Conservation (phyloP, 2,329 filamentous ascomycete species). For the Pyricularia pennisetigena region DNA sequence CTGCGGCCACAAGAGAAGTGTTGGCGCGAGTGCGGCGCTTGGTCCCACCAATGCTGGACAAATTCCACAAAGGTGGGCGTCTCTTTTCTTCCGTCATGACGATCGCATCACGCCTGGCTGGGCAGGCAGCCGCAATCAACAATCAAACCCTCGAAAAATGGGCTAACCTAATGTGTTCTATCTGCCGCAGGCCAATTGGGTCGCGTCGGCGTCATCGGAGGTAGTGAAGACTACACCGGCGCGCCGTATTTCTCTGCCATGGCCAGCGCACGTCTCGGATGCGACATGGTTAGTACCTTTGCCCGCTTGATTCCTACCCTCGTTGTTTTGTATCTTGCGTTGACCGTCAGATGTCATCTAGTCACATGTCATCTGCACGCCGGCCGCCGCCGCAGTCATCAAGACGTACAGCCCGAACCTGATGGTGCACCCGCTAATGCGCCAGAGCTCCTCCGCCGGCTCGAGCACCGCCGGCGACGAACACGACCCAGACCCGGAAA, state of each 20-base stretch:
- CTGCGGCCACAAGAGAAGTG: conserved; percentile 61
- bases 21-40: conserved; percentile 77
- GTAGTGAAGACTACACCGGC: conserved; percentile 92
- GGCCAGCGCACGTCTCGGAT: conserved; percentile 83
- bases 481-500: conserved; percentile 44
- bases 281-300: conserved; percentile 61
- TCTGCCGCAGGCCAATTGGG: conserved; percentile 70
- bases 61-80: conserved; percentile 81
- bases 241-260: conserved; percentile 98
- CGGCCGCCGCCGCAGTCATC: conserved; percentile 76
- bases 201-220: conserved; percentile 85
- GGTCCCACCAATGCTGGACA: conserved; percentile 88
- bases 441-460: conserved; percentile 49
- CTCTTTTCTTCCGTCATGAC: neutral
- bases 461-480: conserved; percentile 28
- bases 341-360: conserved; percentile 21
- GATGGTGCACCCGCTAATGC: conserved; percentile 97
- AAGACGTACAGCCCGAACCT: conserved; percentile 97
- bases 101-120: neutral
- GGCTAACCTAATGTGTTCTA: neutral
- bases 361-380: conserved; percentile 95
- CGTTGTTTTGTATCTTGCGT: neutral
- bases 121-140: neutral
- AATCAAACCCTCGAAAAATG: neutral
- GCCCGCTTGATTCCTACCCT: neutral